Percentiles rank a stretch among this genome's conserved stretches.
phyloP scores from a whole-genome alignment of 139 green algal genomes.

The Limnomonas spitsbergensis region DNA sequence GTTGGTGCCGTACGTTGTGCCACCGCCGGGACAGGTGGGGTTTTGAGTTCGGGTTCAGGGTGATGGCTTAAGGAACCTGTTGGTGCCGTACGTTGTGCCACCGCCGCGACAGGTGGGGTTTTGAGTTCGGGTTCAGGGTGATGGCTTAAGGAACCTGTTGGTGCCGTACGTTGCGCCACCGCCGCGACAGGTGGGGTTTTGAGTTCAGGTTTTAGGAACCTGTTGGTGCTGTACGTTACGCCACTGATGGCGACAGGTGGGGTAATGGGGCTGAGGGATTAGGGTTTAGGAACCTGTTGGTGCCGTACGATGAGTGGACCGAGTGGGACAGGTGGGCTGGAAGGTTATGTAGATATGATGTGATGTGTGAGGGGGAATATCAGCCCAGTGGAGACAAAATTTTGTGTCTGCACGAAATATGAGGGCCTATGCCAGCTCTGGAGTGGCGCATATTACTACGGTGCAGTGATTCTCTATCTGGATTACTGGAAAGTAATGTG shows the following conservation, averaged over 20 bases:
- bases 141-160: slow-evolving; percentile 24
- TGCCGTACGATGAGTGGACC: background rate
- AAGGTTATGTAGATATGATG: no score
- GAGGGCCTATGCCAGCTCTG: no score
- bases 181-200: background rate
- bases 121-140: background rate
- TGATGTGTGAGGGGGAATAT: no score
- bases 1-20: slow-evolving; percentile 52
- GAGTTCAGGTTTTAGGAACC: background rate
- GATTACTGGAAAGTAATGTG: no score
- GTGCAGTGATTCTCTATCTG: no score
- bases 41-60: background rate
- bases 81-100: slow-evolving; percentile 3
- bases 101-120: background rate
- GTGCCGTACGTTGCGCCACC: background rate
- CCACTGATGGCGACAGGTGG: background rate
- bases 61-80: slow-evolving; percentile 21
- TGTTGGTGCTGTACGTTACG: background rate
- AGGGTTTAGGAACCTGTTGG: background rate
- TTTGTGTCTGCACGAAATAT: no score
- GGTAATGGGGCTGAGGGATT: background rate
- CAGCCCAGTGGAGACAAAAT: no score
- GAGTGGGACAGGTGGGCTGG: background rate
- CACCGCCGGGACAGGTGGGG: slow-evolving; percentile 3
- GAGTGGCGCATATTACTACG: no score